Evolutionary conservation across 768 basidiomycete species (phyloP).

Genomic region (Psilocybe tampanensis): DNA sequence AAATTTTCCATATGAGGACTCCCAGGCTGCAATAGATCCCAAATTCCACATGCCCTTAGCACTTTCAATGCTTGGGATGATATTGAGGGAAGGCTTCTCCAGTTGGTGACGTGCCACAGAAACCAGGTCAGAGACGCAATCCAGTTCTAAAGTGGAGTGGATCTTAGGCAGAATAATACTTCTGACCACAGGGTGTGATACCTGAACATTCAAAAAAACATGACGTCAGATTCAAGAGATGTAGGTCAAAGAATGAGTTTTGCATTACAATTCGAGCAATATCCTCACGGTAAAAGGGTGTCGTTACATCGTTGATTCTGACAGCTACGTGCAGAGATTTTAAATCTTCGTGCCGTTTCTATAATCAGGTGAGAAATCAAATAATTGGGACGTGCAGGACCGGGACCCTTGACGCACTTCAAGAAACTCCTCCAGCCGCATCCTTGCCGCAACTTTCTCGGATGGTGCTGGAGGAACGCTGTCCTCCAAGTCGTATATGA

Average conservation of each 20-base stretch:
- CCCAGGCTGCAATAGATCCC: constrained; percentile 72
- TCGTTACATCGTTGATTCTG: constrained; percentile 67
- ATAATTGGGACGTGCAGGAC: not conserved
- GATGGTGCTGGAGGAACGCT: constrained; percentile 69
- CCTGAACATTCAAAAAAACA: too few species aligned
- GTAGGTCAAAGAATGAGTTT: not conserved
- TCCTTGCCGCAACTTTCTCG: constrained; percentile 63
- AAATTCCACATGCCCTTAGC: constrained; percentile 71
- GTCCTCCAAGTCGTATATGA: constrained; percentile 91
- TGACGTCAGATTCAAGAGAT: too few species aligned
- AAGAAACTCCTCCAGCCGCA: constrained; percentile 56
- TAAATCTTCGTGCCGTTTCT: constrained; percentile 32
- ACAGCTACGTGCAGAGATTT: constrained; percentile 60
- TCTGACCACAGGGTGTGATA: constrained; percentile 43
- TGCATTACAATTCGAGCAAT: constrained; percentile 55
- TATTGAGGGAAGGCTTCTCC: constrained; percentile 40
- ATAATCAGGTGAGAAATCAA: not conserved
- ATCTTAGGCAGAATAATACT: constrained; percentile 88
- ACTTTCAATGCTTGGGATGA: constrained; percentile 88
- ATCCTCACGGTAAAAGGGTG: constrained; percentile 69
- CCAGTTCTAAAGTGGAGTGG: constrained; percentile 66
- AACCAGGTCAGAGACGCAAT: constrained; percentile 56
- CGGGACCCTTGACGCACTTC: constrained; percentile 43
- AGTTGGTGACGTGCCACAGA: constrained; percentile 28
- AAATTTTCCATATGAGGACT: constrained; percentile 46